These are phyloP conservation scores for Trebouxia gelatinosa DNA, from an alignment of 163 green algal species.

Conservation along the genomic window DNA sequence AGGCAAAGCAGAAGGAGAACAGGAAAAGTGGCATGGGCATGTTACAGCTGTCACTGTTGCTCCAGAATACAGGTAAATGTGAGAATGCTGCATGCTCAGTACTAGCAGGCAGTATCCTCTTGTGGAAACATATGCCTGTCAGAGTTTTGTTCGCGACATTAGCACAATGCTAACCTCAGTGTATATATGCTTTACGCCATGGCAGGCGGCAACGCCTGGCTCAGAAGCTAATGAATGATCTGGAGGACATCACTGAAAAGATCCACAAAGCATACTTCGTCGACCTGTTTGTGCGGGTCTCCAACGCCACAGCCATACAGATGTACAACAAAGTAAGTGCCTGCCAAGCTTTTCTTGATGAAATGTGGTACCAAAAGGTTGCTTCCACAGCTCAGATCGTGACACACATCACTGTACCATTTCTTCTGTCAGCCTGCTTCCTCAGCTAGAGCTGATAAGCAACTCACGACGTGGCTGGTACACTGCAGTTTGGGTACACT, in stretches of 20 bases:
- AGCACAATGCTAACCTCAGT: no score
- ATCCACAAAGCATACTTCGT: conserved; percentile 97
- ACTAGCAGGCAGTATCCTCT: no score
- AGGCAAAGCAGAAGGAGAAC: conserved; percentile 92
- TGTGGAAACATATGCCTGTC: no score
- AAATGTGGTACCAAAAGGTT: no score
- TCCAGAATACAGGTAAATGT: conserved; percentile 60
- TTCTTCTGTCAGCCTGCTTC: no score
- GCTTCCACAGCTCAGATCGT: no score
- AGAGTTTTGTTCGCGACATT: no score
- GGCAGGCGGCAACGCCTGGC: conserved; percentile 89
- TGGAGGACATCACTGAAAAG: conserved; percentile 89
- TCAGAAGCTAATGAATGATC: conserved; percentile 87
- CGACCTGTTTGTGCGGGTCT: conserved; percentile 96
- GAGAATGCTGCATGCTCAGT: background rate
- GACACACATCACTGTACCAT: no score
- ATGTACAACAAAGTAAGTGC: conserved; percentile 86
- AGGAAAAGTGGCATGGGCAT: conserved; percentile 93
- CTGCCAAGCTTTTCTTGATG: no score
- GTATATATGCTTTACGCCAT: no score
- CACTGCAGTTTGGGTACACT: conserved; percentile 71
- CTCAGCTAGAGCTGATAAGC: no score
- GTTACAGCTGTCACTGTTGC: conserved; percentile 97
- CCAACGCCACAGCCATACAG: conserved; percentile 87
- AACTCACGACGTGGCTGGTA: no score